Evolutionary conservation across 805 yeast genomes (phyloP), one percentile per base, ranked within the genome.

Genomic region (Metschnikowia hibisci): DNA sequence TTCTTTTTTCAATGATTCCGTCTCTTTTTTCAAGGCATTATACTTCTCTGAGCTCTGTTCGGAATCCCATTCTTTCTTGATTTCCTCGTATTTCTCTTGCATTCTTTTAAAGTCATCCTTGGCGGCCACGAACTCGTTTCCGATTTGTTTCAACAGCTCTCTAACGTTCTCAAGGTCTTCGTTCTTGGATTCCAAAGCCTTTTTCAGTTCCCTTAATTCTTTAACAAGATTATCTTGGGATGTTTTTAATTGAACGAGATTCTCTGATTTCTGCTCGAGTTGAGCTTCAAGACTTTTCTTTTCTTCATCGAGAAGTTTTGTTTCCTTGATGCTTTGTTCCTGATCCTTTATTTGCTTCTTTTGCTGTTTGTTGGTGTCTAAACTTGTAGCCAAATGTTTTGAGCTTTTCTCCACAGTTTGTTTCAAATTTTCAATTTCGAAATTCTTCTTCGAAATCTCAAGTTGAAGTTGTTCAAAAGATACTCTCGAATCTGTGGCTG

Each of bases 121-220:
- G 0, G 88, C 78, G 4, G 77, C 74, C 1, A 89, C 95, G 6
- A 89, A 68, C 39, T 87, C 95, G 54, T 85, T 78, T 1, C 96
- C 96, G 22, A 89, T 73, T 44, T 77, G 80, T 49, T 75, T 75
- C 42, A 90, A 60, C 87, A 84, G 86, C 45, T 88, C 96, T 54
- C 81, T 77, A 40, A 85, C 69, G 41, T 71, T 74, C 36, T 80
- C 88, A 13, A 88, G 65, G 55, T 89, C 96, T 42, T 79, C 85
- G 10, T 56, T 45, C 46, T 80, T 45, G 2, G 40, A 38, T 37
- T 45, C 47, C 11, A 43, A 23, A 18, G 38, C 33, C 4, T 35
- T 35, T 15, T 14, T 43, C 11, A 27, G 53, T 47, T 54, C 46
- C 61, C 57, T 41, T 56, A 61, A 50, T 55, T 62, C 44, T 56